These are phyloP conservation scores for Saururus chinensis DNA, from an alignment of 164 flowering plant genomes.

Conservation along the genomic window DNA sequence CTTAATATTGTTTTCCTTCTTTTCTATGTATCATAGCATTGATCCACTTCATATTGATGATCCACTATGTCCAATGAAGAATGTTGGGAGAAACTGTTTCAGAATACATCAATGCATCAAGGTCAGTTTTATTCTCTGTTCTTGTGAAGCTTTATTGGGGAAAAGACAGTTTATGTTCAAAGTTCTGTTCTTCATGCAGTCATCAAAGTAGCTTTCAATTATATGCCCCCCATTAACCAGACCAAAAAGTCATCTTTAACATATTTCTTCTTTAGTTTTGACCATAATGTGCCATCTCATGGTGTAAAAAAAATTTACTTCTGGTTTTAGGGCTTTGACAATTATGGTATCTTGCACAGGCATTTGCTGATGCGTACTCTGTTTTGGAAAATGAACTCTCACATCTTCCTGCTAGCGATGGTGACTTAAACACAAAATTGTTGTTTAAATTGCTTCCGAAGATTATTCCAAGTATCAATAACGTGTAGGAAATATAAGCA, in stretches of 20 bases:
- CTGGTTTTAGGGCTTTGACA: not conserved
- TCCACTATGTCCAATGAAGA: constrained; percentile 87
- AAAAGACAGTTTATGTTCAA: too few relatives aligned
- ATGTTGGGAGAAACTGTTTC: constrained; percentile 92
- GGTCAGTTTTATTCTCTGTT: constrained; percentile 32
- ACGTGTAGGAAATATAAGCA: constrained; percentile 7
- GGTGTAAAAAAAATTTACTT: not conserved
- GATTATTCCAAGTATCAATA: constrained; percentile 60
- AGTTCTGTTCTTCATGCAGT: too few relatives aligned
- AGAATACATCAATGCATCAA: constrained; percentile 95
- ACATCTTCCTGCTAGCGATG: constrained; percentile 24
- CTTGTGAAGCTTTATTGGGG: not conserved
- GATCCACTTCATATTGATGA: constrained; percentile 95
- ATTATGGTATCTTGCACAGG: constrained; percentile 36
- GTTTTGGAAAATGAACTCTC: constrained; percentile 51
- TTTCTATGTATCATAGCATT: constrained; percentile 41
- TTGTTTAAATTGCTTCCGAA: constrained; percentile 44
- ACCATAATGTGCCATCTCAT: too few relatives aligned
- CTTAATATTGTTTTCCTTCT: constrained; percentile 3
- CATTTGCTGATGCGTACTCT: constrained; percentile 90
- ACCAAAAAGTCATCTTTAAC: too few relatives aligned
- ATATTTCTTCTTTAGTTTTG: not conserved
- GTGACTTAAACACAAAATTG: constrained; percentile 26
- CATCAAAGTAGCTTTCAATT: too few relatives aligned
- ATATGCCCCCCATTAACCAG: too few relatives aligned